Evolutionary conservation across 2,329 filamentous ascomycete genomes (phyloP).

Genomic region (Biscogniauxia marginata): DNA sequence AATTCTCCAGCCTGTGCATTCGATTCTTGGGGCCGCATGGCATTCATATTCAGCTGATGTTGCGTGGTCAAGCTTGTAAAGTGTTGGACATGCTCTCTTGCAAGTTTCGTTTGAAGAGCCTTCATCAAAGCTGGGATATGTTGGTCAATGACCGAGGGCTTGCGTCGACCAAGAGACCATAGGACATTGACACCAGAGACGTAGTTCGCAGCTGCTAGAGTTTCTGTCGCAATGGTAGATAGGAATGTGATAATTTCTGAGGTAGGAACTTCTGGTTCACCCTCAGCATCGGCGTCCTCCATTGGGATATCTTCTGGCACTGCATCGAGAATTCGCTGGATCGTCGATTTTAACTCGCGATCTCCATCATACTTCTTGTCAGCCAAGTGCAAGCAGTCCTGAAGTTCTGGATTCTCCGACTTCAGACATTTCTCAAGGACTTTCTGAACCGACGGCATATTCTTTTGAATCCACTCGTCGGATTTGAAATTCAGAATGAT

Average conservation of each 20-base stretch:
- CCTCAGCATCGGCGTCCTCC: slow-evolving; percentile 78
- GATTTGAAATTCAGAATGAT: slow-evolving; percentile 85
- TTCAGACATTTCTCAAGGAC: slow-evolving; percentile 86
- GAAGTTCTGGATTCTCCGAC: slow-evolving; percentile 86
- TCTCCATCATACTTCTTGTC: slow-evolving; percentile 69
- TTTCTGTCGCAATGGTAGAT: slow-evolving; percentile 83
- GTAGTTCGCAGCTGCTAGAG: slow-evolving; percentile 76
- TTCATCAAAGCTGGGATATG: slow-evolving; percentile 91
- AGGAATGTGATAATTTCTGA: slow-evolving; percentile 86
- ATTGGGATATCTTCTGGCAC: slow-evolving; percentile 77
- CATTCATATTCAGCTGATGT: slow-evolving; percentile 42
- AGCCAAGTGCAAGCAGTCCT: slow-evolving; percentile 81
- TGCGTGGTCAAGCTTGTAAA: slow-evolving; percentile 59
- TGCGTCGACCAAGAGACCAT: slow-evolving; percentile 85
- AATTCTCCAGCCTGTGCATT: slow-evolving; percentile 56
- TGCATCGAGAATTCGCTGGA: slow-evolving; percentile 83
- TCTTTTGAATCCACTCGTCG: slow-evolving; percentile 85
- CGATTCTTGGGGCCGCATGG: slow-evolving; percentile 52
- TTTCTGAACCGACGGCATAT: slow-evolving; percentile 76
- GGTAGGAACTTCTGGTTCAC: slow-evolving; percentile 74
- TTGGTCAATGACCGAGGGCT: slow-evolving; percentile 82
- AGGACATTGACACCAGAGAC: slow-evolving; percentile 88
- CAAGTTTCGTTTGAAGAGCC: slow-evolving; percentile 85
- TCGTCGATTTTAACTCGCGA: slow-evolving; percentile 69
- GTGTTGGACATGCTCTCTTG: slow-evolving; percentile 85